Evolutionary conservation across 371 early-diverging fungal species (phyloP).

Genomic region (Chytridium lagenaria): DNA sequence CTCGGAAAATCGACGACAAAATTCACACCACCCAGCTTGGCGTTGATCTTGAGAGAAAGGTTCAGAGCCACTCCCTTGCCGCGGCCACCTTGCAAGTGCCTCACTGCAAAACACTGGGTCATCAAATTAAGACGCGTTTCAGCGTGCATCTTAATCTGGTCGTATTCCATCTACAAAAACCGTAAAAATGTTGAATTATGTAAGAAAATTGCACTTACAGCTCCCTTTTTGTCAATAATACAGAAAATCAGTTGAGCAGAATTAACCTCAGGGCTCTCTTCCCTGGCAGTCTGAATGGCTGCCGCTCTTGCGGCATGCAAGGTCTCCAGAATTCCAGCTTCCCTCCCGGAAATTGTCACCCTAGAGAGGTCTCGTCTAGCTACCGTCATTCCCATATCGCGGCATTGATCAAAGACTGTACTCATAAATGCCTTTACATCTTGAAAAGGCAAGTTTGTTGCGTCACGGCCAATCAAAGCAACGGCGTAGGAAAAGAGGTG

Average conservation of each 20-base stretch:
- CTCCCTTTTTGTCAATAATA: slow-evolving; percentile 27
- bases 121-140: slow-evolving; percentile 86
- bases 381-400: too few relatives aligned
- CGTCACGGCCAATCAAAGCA: too few relatives aligned
- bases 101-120: slow-evolving; percentile 85
- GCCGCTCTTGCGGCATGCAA: too few relatives aligned
- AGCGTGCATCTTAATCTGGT: slow-evolving; percentile 87
- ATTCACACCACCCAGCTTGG: slow-evolving; percentile 52
- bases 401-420: too few relatives aligned
- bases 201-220: slow-evolving; percentile 28
- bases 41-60: slow-evolving; percentile 61
- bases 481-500: too few relatives aligned
- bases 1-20: slow-evolving; percentile 34
- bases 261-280: too few relatives aligned
- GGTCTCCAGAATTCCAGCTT: too few relatives aligned
- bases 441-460: too few relatives aligned
- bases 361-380: too few relatives aligned
- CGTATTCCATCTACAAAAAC: slow-evolving; percentile 72
- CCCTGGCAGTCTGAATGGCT: too few relatives aligned
- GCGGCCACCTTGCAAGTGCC: background rate
- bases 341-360: too few relatives aligned
- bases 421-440: too few relatives aligned
- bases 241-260: slow-evolving; percentile 38
- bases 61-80: slow-evolving; percentile 30
- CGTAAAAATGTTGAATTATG: background rate